Evolutionary conservation across 129 eudicot species (phyloP).

Genomic region (Rutidosis leptorrhynchoides): DNA sequence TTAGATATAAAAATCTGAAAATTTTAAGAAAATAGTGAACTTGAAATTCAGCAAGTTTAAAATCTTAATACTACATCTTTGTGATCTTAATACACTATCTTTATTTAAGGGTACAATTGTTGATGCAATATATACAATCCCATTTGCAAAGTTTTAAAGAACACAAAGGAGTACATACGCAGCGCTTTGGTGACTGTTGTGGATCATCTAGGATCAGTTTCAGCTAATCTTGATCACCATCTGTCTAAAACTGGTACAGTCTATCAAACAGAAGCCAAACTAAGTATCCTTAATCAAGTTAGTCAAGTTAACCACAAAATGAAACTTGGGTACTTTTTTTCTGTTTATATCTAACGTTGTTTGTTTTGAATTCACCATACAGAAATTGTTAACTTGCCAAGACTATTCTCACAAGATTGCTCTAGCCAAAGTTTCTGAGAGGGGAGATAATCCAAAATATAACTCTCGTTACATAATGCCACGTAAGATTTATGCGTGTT

Average conservation of each 20-base stretch:
- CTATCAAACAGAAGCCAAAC: constrained; percentile 46
- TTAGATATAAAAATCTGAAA: neutral
- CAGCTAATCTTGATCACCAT: constrained; percentile 52
- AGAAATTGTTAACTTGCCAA: constrained; percentile 61
- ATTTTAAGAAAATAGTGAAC: neutral
- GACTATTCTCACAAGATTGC: constrained; percentile 65
- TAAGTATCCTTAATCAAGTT: constrained; percentile 60
- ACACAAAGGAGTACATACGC: constrained; percentile 65
- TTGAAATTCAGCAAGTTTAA: neutral
- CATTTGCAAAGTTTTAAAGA: constrained; percentile 51
- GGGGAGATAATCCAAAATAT: constrained; percentile 37
- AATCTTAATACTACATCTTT: neutral
- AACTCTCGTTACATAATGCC: constrained; percentile 62
- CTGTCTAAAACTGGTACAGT: constrained; percentile 32
- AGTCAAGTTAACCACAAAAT: constrained; percentile 2
- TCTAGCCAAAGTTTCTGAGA: constrained; percentile 42
- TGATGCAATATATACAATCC: neutral
- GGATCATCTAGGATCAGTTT: constrained; percentile 73
- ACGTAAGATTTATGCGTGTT: constrained; percentile 36
- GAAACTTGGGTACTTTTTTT: neutral
- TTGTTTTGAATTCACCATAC: neutral
- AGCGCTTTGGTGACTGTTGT: constrained; percentile 62
- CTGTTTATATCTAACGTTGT: neutral
- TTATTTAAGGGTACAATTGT: neutral
- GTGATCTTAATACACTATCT: neutral